A percentile compares a stretch with the other conserved stretches of the same genome.
Conservation (phyloP, 2,329 filamentous ascomycete genomes). For the Fusarium mundagurra region DNA sequence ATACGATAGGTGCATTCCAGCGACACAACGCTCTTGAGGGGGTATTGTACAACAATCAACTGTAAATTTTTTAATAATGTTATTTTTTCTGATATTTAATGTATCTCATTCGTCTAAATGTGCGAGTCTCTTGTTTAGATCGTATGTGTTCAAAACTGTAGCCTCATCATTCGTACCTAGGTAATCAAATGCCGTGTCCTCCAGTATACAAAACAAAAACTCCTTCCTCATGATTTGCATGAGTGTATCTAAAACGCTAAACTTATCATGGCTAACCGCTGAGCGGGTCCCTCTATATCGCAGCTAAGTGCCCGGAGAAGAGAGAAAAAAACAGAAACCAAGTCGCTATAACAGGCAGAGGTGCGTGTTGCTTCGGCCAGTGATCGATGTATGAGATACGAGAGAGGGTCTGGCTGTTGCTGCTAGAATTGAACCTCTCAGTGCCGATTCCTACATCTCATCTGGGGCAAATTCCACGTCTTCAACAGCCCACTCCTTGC, state of each 20-base stretch:
- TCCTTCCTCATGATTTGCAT: conserved; percentile 6
- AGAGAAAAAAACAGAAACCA: not conserved
- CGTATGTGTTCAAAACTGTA: not conserved
- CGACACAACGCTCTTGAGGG: not conserved
- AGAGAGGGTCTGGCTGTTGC: not conserved
- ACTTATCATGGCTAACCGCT: not conserved
- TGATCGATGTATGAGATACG: not conserved
- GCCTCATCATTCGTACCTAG: not conserved
- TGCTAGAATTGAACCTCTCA: not conserved
- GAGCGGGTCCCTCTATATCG: not conserved
- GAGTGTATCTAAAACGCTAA: conserved; percentile 6
- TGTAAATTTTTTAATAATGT: not conserved
- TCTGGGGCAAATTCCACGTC: conserved; percentile 43
- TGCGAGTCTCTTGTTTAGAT: not conserved
- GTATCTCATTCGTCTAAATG: conserved; percentile 12
- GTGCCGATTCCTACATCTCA: conserved; percentile 42
- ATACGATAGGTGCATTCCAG: conserved; percentile 17
- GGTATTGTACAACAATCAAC: not conserved
- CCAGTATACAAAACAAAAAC: conserved; percentile 7
- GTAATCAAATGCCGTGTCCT: conserved; percentile 25
- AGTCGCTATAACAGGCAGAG: not conserved
- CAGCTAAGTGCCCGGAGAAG: not conserved
- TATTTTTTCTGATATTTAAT: not conserved
- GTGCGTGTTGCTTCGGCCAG: not conserved
- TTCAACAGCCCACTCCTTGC: conserved; percentile 50